Conservation (phyloP, 2,329 filamentous ascomycete genomes). For the Elsinoe arachidis region DNA sequence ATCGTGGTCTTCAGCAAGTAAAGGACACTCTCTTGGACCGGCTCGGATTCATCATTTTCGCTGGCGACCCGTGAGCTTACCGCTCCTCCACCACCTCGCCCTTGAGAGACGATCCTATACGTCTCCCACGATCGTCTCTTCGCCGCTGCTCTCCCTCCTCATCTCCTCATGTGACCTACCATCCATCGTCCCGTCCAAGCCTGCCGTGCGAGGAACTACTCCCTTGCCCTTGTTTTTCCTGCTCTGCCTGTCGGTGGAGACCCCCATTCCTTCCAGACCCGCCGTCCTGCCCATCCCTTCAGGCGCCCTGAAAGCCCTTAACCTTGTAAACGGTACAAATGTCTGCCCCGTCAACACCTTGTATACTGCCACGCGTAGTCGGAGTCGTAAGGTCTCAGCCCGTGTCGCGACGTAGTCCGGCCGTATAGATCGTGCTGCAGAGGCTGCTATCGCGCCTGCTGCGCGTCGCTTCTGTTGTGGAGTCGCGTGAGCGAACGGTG, state of each 20-base stretch:
- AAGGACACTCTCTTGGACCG: too few species aligned
- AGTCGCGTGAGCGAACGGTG: too few species aligned
- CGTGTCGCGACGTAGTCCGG: slow-evolving; percentile 25
- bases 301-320: slow-evolving; percentile 30
- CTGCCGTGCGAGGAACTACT: neutral
- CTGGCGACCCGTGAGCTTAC: too few species aligned
- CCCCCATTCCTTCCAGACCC: neutral
- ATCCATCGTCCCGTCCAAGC: slow-evolving; percentile 4
- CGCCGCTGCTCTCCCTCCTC: slow-evolving; percentile 7
- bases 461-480: too few species aligned
- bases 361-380: slow-evolving; percentile 64
- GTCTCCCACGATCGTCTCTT: slow-evolving; percentile 10
- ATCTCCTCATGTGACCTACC: neutral
- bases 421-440: too few species aligned
- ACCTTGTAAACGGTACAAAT: slow-evolving; percentile 52
- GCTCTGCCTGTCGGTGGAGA: neutral
- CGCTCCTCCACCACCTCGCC: too few species aligned
- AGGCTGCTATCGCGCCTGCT: too few species aligned
- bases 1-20: too few species aligned
- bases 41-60: too few species aligned
- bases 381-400: slow-evolving; percentile 57
- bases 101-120: neutral
- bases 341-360: slow-evolving; percentile 67
- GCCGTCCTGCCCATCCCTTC: slow-evolving; percentile 8
- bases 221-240: neutral